These are phyloP conservation scores for Moricandia moricandioides DNA, from an alignment of 345 rosid genomes.

Conservation along the genomic window DNA sequence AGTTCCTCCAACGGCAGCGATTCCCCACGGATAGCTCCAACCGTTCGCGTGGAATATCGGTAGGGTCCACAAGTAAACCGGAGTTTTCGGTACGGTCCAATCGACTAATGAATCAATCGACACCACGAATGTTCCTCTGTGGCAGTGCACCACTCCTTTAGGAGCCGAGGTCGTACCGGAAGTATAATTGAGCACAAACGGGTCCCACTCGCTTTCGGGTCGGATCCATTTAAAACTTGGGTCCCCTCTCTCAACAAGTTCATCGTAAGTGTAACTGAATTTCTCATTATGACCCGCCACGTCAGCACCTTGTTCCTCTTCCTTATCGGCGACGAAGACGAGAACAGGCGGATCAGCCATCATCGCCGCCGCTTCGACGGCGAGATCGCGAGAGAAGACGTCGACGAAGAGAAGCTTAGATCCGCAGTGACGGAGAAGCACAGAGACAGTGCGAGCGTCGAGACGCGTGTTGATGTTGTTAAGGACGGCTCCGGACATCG, in stretches of 20 bases:
- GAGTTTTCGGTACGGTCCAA: slow-evolving; percentile 57
- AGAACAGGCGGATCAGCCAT: slow-evolving; percentile 41
- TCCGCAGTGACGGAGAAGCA: slow-evolving; percentile 62
- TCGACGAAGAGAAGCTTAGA: slow-evolving; percentile 75
- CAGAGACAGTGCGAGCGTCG: slow-evolving; percentile 65
- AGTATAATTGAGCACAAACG: slow-evolving; percentile 66
- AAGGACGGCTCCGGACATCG: slow-evolving; percentile 76
- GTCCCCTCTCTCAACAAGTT: slow-evolving; percentile 51
- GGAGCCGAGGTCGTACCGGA: slow-evolving; percentile 92
- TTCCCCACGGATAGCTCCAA: slow-evolving; percentile 72
- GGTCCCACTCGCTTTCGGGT: slow-evolving; percentile 65
- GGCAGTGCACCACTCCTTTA: slow-evolving; percentile 81
- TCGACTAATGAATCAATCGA: slow-evolving; percentile 52
- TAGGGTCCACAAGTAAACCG: slow-evolving; percentile 82
- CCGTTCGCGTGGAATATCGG: slow-evolving; percentile 93
- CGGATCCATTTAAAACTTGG: slow-evolving; percentile 49
- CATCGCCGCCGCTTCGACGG: slow-evolving; percentile 52
- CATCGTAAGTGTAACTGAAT: slow-evolving; percentile 48
- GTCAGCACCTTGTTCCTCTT: slow-evolving; percentile 24
- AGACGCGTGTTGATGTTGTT: slow-evolving; percentile 86
- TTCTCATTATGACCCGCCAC: neutral
- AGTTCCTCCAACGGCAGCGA: slow-evolving; percentile 82
- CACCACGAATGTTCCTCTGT: slow-evolving; percentile 59
- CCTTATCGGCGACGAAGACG: slow-evolving; percentile 49
- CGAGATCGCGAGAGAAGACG: slow-evolving; percentile 37